These are phyloP conservation scores for Solanum ahanhuiri DNA, from an alignment of 257 asterid species.

Conservation along the genomic window DNA sequence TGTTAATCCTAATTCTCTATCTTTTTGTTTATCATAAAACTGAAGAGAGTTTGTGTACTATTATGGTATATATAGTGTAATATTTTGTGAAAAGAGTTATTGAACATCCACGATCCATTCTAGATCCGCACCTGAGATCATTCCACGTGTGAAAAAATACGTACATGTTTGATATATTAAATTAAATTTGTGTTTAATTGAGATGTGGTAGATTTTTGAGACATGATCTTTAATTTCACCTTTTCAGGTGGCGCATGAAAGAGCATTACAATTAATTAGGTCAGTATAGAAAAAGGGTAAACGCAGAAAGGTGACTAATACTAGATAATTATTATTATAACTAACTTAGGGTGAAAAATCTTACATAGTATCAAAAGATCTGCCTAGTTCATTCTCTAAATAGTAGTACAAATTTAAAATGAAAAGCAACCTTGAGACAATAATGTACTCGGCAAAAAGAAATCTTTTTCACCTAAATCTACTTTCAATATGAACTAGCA, in stretches of 20 bases:
- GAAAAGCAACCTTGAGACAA: neutral
- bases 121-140: too few species aligned
- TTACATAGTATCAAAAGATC: neutral
- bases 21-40: neutral
- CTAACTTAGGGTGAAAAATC: neutral
- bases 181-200: too few species aligned
- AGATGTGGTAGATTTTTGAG: neutral
- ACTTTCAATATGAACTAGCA: neutral
- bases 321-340: neutral
- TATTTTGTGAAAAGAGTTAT: too few species aligned
- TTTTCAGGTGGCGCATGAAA: neutral
- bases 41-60: neutral
- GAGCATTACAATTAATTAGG: neutral
- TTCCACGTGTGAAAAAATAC: neutral
- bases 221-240: neutral
- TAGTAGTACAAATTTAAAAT: neutral
- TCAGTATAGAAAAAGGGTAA: neutral
- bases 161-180: neutral
- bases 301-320: neutral
- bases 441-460: neutral
- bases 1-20: neutral
- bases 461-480: neutral
- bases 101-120: too few species aligned
- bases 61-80: too few species aligned
- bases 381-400: neutral